Evolutionary conservation across 331 rosid genomes (phyloP).

Genomic region (Erythrophleum ivorense): DNA sequence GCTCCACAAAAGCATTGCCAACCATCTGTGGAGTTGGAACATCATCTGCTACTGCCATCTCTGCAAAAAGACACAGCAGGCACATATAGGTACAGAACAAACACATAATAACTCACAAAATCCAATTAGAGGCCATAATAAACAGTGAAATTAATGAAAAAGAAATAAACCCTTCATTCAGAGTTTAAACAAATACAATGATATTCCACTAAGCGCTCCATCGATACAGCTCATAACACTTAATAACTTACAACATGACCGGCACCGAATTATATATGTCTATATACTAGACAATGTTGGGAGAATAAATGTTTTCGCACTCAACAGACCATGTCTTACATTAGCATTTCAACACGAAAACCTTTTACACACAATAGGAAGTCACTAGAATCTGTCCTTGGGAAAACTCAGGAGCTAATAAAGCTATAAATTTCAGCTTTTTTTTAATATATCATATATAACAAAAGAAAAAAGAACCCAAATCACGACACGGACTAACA

Average conservation of each 20-base stretch:
- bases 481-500: background rate
- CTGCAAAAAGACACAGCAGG: conserved; percentile 38
- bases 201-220: background rate
- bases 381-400: background rate
- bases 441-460: conserved; percentile 22
- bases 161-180: background rate
- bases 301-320: background rate
- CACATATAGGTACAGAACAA: background rate
- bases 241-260: background rate
- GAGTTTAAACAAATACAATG: background rate
- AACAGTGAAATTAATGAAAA: background rate
- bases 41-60: conserved; percentile 58
- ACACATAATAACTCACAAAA: background rate
- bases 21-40: conserved; percentile 51
- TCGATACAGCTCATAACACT: background rate
- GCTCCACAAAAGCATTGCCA: conserved; percentile 65
- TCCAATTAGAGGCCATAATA: background rate
- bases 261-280: background rate
- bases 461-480: background rate
- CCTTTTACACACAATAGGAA: too few relatives aligned
- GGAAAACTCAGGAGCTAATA: background rate
- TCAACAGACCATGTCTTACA: background rate
- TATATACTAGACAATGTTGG: background rate
- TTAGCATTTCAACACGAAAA: background rate
- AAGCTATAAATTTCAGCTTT: background rate